Evolutionary conservation across 768 basidiomycete genomes (phyloP).

Genomic region (Mrakia hoshinonis): DNA sequence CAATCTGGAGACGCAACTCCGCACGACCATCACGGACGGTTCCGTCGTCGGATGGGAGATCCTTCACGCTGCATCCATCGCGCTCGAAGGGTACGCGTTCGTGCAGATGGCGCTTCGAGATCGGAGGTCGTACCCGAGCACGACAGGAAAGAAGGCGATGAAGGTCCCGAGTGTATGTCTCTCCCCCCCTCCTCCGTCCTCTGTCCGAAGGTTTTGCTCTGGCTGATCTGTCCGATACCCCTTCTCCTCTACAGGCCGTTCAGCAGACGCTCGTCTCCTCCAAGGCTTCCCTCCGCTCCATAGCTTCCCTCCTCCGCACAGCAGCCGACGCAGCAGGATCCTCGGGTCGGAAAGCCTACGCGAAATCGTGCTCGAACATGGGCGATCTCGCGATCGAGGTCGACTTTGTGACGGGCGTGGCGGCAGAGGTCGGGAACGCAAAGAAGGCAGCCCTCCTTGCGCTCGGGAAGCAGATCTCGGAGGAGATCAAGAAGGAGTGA

Average conservation of each 20-base stretch:
- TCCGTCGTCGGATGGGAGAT: too few relatives aligned
- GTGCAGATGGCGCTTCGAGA: background rate
- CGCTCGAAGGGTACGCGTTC: too few relatives aligned
- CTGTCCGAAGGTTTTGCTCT: too few relatives aligned
- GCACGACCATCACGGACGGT: too few relatives aligned
- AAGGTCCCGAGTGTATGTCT: background rate
- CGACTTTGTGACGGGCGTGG: background rate
- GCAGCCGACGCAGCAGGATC: background rate
- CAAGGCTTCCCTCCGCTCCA: background rate
- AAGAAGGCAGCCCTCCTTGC: constrained; percentile 18
- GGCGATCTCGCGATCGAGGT: background rate
- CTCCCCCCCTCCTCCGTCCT: too few relatives aligned
- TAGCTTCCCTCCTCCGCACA: background rate
- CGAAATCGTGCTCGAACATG: background rate
- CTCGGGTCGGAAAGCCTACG: background rate
- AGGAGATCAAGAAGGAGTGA: background rate
- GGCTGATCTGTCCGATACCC: too few relatives aligned
- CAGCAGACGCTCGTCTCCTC: background rate
- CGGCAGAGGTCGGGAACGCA: background rate
- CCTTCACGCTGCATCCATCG: too few relatives aligned
- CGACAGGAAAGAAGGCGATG: background rate
- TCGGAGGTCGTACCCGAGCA: background rate
- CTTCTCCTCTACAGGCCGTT: background rate
- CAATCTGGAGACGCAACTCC: too few relatives aligned
- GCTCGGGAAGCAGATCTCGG: constrained; percentile 3